These are phyloP conservation scores for Psilocybe sp. DNA, from an alignment of 768 basidiomycete genomes.

Conservation along the genomic window DNA sequence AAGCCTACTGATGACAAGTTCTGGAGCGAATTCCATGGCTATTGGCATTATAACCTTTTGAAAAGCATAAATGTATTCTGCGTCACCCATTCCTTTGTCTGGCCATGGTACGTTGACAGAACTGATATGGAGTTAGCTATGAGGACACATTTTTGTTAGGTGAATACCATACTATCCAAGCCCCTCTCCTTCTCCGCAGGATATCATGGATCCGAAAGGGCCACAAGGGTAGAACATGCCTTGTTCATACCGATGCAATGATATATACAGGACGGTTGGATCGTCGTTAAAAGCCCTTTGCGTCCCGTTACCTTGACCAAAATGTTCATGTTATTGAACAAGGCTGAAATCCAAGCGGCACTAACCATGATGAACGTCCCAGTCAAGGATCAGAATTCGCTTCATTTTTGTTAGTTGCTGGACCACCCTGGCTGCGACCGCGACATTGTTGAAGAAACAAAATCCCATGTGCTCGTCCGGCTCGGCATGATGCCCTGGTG, in stretches of 20 bases:
- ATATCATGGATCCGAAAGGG: conserved; percentile 82
- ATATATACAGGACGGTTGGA: conserved; percentile 88
- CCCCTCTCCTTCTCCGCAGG: conserved; percentile 81
- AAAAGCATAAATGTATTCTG: conserved; percentile 96
- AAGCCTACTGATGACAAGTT: conserved; percentile 88
- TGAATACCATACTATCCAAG: conserved; percentile 70
- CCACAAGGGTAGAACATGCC: conserved; percentile 93
- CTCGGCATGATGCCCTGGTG: conserved; percentile 98
- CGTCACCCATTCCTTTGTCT: conserved; percentile 81
- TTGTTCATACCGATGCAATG: conserved; percentile 90
- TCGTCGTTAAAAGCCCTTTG: conserved; percentile 96
- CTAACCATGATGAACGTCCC: conserved; percentile 95
- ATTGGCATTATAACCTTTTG: conserved; percentile 96
- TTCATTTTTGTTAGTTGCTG: conserved; percentile 68
- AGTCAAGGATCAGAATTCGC: conserved; percentile 90
- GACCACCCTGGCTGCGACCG: conserved; percentile 84
- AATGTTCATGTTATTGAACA: background rate
- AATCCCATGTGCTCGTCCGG: conserved; percentile 99
- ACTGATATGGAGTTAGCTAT: conserved; percentile 36
- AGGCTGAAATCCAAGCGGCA: background rate
- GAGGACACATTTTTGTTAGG: background rate
- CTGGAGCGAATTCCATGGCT: conserved; percentile 93
- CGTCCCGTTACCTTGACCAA: conserved; percentile 85
- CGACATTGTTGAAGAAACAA: conserved; percentile 99
- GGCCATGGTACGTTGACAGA: conserved; percentile 98